Base-by-base conservation (phyloP, 1,139 yeast genomes). In the Hansenula lynferdii region DNA sequence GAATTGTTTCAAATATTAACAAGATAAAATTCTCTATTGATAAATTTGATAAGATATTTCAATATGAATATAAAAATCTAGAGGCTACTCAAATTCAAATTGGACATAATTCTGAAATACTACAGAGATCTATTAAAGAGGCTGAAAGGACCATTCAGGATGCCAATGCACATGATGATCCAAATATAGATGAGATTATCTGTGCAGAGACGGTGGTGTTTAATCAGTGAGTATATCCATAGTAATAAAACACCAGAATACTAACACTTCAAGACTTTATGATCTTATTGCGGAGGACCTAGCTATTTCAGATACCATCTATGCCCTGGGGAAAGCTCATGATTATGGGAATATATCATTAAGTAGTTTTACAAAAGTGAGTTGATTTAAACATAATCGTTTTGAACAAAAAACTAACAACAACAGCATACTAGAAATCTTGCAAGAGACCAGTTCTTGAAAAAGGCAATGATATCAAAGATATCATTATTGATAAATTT, bases 361-460 rank as follows among this genome's bases (percentile, higher is more conserved):
- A 34, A 82, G 77, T n/a, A 53, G 59, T 8, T 80, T 83, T 52
- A 67, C 80, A 43, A 72, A n/a, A n/a, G n/a, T n/a, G n/a, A n/a
- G n/a, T n/a, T n/a, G n/a, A n/a, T n/a, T n/a, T n/a, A n/a, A n/a
- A n/a, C n/a, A n/a, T n/a, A n/a, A n/a, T n/a, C n/a, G n/a, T n/a
- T n/a, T n/a, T n/a, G n/a, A n/a, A n/a, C n/a, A n/a, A n/a, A n/a
- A n/a, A n/a, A n/a, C n/a, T n/a, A n/a, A n/a, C n/a, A n/a, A n/a
- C n/a, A n/a, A n/a, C n/a, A 70, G 56, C 69, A 75, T 20, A 72
- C 79, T 0, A 62, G 96, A 43, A 69, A 72, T 23, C 62, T 85
- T 24, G 90, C 94, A 0, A 67, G 96, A 43, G 90, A 86, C 31
- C 84, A 85, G 53, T 89, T 87, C 51, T 50, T 69, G 51, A 62